Conservation (phyloP, 148 eudicot genomes). For the Arbutus unedo region DNA sequence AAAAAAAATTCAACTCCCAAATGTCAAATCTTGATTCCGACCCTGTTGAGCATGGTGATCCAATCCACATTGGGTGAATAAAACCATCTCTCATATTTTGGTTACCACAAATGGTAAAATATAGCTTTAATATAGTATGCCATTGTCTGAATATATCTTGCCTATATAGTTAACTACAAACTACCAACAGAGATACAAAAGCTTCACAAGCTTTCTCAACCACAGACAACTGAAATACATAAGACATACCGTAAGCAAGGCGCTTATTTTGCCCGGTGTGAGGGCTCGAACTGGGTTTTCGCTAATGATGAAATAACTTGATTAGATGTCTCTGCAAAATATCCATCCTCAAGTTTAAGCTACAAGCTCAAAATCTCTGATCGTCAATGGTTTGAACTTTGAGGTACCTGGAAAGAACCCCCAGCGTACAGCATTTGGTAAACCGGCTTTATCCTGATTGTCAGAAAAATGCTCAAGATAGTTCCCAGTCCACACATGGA, state of each 20-base stretch:
- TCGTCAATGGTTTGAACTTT: slow-evolving; percentile 37
- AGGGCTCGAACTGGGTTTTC: not conserved
- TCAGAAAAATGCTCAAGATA: slow-evolving; percentile 57
- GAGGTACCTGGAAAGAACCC: slow-evolving; percentile 66
- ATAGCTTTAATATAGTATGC: not conserved
- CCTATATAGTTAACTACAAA: not conserved
- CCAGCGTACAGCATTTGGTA: slow-evolving; percentile 89
- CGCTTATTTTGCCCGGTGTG: not conserved
- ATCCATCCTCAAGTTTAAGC: not conserved
- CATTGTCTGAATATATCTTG: not conserved
- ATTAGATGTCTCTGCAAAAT: not conserved
- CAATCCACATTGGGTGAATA: not conserved
- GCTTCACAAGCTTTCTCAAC: slow-evolving; percentile 9
- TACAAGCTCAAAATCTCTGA: not conserved
- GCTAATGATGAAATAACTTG: not conserved
- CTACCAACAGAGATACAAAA: not conserved
- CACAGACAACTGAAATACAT: not conserved
- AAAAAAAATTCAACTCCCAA: no score
- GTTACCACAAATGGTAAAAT: not conserved
- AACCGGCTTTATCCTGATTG: slow-evolving; percentile 72
- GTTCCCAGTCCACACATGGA: slow-evolving; percentile 74
- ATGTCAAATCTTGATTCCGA: no score
- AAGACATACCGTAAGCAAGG: not conserved
- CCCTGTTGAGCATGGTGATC: not conserved
- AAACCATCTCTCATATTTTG: not conserved